A percentile compares a stretch with the other conserved stretches of the same genome.
Evolutionary conservation across 306 rosid genomes (phyloP).

Genomic region (Oxytropis ochrocephala): DNA sequence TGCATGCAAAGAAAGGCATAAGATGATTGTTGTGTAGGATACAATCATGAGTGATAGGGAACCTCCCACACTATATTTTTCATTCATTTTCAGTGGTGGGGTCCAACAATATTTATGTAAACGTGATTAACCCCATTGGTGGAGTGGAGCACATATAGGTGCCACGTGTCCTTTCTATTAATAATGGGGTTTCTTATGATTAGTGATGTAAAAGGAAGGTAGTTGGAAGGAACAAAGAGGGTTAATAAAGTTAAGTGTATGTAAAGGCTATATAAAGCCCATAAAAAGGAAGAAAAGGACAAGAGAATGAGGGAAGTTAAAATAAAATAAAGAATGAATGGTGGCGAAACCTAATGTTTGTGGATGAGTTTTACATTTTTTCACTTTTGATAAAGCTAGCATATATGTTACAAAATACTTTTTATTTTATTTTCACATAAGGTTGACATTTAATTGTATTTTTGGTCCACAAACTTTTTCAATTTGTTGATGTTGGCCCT

Average conservation of each 20-base stretch:
- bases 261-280: not conserved
- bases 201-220: conserved; percentile 15
- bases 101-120: conserved; percentile 9
- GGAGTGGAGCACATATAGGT: not conserved
- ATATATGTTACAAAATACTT: not conserved
- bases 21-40: conserved; percentile 30
- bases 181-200: conserved; percentile 22
- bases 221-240: conserved; percentile 14
- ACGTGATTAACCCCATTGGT: conserved; percentile 14
- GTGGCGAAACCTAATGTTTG: not conserved
- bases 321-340: not conserved
- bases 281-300: conserved; percentile 5
- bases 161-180: conserved; percentile 21
- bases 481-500: too few species aligned
- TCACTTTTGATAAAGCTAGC: too few species aligned
- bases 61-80: conserved; percentile 14
- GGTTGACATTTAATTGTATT: too few species aligned
- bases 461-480: too few species aligned
- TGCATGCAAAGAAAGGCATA: conserved; percentile 33
- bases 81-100: conserved; percentile 10
- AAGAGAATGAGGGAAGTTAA: not conserved
- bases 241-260: conserved; percentile 24
- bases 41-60: conserved; percentile 24
- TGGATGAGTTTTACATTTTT: not conserved
- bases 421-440: not conserved